Evolutionary conservation across 345 rosid genomes (phyloP).

Genomic region (Hibiscus trionum): DNA sequence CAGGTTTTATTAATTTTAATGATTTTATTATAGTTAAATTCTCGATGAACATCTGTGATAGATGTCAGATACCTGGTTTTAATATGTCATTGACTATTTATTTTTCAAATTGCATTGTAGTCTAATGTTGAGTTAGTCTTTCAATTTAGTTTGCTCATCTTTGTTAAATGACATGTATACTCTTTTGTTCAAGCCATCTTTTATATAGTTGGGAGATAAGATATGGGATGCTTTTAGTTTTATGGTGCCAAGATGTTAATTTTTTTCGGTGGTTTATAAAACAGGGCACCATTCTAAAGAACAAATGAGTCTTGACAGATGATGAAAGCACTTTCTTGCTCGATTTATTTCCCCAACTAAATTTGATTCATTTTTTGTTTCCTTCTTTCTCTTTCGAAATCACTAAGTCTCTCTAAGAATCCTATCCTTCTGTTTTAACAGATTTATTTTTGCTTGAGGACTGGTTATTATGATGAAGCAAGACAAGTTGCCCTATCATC

Average conservation of each 20-base stretch:
- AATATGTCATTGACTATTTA: not conserved
- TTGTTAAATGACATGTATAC: not conserved
- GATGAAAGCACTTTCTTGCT: not conserved
- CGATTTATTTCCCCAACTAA: not conserved
- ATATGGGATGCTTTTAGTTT: slow-evolving; percentile 1
- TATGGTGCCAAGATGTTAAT: not conserved
- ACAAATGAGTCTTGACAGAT: not conserved
- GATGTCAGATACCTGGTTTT: not conserved
- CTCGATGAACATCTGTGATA: not conserved
- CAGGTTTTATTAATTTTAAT: slow-evolving; percentile 46
- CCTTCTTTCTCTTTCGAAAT: not conserved
- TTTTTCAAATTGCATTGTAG: not conserved
- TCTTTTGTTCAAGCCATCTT: not conserved
- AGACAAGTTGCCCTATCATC: slow-evolving; percentile 67
- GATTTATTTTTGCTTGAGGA: slow-evolving; percentile 96
- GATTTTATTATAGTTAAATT: not conserved
- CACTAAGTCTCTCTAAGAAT: slow-evolving; percentile 4
- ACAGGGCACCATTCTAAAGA: not conserved
- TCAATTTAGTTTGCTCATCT: not conserved
- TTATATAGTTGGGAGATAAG: not conserved
- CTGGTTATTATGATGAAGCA: slow-evolving; percentile 94
- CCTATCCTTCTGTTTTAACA: slow-evolving; percentile 20
- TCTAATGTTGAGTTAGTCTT: not conserved
- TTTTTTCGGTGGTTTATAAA: not conserved
- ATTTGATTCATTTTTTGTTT: not conserved